Evolutionary conservation across 305 asterid species (phyloP).

Genomic region (Fraxinus nigra): DNA sequence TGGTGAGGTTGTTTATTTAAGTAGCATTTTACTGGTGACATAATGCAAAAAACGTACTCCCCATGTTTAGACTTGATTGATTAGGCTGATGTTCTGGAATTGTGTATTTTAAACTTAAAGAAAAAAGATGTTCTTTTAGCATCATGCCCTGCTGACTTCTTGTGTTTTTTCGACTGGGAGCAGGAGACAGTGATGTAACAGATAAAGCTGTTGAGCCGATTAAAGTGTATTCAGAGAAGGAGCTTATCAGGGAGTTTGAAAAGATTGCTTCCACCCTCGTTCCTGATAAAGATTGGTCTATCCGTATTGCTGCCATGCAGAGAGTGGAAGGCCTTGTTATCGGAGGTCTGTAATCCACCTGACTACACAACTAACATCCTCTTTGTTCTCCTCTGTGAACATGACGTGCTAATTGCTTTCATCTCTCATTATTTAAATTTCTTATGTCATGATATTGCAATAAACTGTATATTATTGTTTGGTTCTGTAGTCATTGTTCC

Average conservation of each 20-base stretch:
- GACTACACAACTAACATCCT: neutral
- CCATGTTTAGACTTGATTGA: neutral
- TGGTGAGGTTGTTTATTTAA: constrained; percentile 4
- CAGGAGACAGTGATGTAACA: constrained; percentile 86
- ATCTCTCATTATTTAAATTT: neutral
- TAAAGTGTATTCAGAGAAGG: constrained; percentile 93
- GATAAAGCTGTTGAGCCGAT: constrained; percentile 94
- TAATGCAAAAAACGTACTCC: neutral
- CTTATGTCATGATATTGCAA: neutral
- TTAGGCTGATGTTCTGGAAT: neutral
- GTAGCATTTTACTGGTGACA: neutral
- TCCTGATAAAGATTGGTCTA: constrained; percentile 98
- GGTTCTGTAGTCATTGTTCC: neutral
- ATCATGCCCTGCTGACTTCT: constrained; percentile 21
- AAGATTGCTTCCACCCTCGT: constrained; percentile 88
- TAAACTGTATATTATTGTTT: neutral
- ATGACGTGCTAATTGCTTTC: neutral
- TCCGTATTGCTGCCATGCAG: constrained; percentile 96
- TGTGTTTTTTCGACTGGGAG: constrained; percentile 30
- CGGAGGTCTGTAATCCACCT: constrained; percentile 64
- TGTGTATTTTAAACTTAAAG: neutral
- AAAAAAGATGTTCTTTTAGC: constrained; percentile 13
- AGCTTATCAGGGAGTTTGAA: constrained; percentile 90
- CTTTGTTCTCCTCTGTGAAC: neutral
- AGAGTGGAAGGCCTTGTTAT: constrained; percentile 87